Conservation (phyloP, 2,329 filamentous ascomycete genomes). For the Ceratocystis diversiconidia region DNA sequence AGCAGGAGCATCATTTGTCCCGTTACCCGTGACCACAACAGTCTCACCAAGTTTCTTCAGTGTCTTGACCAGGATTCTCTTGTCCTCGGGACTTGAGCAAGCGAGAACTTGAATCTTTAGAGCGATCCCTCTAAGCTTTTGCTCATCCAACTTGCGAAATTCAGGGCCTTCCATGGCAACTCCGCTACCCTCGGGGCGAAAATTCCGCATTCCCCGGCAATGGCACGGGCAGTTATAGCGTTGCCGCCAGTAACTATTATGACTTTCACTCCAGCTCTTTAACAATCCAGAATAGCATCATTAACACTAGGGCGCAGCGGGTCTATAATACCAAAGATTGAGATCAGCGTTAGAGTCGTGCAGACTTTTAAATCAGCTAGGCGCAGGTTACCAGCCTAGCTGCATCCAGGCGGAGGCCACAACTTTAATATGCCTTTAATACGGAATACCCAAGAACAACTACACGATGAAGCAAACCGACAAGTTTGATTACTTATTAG, state of each 20-base stretch:
- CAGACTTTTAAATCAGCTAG: conserved; percentile 40
- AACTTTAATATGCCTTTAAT: conserved; percentile 27
- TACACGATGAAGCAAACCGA: conserved; percentile 12
- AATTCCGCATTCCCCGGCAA: conserved; percentile 60
- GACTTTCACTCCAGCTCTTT: conserved; percentile 50
- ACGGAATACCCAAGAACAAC: conserved; percentile 18
- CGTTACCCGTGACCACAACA: conserved; percentile 46
- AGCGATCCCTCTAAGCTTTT: conserved; percentile 43
- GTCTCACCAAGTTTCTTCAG: conserved; percentile 49
- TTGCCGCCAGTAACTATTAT: conserved; percentile 65
- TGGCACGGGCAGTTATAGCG: conserved; percentile 56
- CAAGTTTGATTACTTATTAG: background rate
- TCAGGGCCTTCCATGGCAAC: conserved; percentile 55
- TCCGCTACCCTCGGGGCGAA: conserved; percentile 35
- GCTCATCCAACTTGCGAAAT: conserved; percentile 47
- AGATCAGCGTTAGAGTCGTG: conserved; percentile 51
- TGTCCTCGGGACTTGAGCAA: conserved; percentile 52
- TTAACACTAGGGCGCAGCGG: conserved; percentile 51
- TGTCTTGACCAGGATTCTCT: conserved; percentile 45
- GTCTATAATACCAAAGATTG: conserved; percentile 57
- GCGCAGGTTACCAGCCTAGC: conserved; percentile 28
- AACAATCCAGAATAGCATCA: conserved; percentile 48
- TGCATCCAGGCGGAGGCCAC: conserved; percentile 56
- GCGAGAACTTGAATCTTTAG: conserved; percentile 49
- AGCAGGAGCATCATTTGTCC: conserved; percentile 47